phyloP scores from a whole-genome alignment of 352 stramenopile genomes.

The Globisporangium barbulae region DNA sequence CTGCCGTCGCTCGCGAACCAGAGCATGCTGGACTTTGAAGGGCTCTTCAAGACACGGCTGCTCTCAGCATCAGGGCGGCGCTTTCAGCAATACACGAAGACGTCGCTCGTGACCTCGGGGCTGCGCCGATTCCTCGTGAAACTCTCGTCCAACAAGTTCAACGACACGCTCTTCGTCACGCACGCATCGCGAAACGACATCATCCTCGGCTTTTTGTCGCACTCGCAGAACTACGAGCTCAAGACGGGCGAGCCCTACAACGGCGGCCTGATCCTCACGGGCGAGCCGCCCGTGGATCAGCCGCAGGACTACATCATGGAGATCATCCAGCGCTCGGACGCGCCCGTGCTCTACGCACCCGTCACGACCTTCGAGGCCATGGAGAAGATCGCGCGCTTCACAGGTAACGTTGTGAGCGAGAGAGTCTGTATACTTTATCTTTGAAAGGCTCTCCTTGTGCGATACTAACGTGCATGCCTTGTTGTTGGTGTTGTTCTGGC shows the following conservation, averaged over 20 bases:
- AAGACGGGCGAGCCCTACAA: constrained; percentile 62
- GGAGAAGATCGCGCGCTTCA: constrained; percentile 80
- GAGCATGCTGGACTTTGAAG: constrained; percentile 90
- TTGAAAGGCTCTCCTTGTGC: background rate
- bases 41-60: constrained; percentile 74
- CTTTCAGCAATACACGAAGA: constrained; percentile 77
- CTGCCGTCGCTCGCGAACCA: constrained; percentile 67
- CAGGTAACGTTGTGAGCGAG: constrained; percentile 53
- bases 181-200: constrained; percentile 90
- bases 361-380: constrained; percentile 78
- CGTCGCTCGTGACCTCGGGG: constrained; percentile 84
- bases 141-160: constrained; percentile 65
- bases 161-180: constrained; percentile 86
- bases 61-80: constrained; percentile 46
- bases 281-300: constrained; percentile 66
- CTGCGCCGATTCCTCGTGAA: constrained; percentile 82
- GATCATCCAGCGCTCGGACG: constrained; percentile 56
- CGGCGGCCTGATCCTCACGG: constrained; percentile 89
- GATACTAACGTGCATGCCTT: background rate
- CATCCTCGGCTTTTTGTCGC: constrained; percentile 85
- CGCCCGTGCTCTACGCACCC: constrained; percentile 74
- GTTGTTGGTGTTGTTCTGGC: constrained; percentile 7
- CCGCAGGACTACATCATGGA: constrained; percentile 79
- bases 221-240: constrained; percentile 73
- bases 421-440: background rate